Evolutionary conservation across 2,329 filamentous ascomycete species (phyloP).

Genomic region (Teratosphaeria gauchensis): DNA sequence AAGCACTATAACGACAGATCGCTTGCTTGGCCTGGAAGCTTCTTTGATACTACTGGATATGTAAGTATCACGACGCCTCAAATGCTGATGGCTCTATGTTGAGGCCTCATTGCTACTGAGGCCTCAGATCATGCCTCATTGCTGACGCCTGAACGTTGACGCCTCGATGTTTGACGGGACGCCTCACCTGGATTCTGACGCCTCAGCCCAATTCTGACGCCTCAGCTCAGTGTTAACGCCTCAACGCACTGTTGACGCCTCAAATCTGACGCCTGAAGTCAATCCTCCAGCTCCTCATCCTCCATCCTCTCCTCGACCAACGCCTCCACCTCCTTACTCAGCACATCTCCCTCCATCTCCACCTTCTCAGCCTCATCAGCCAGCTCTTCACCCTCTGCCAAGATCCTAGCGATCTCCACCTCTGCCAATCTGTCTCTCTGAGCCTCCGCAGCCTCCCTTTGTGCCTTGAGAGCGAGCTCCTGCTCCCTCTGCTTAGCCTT

Average conservation of each 20-base stretch:
- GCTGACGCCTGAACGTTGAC: background rate
- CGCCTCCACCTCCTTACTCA: constrained; percentile 1
- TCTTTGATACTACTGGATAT: background rate
- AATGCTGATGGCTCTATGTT: background rate
- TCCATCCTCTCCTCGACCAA: background rate
- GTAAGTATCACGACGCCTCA: background rate
- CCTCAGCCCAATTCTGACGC: background rate
- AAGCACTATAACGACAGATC: background rate
- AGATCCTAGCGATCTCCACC: background rate
- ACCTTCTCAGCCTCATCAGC: background rate
- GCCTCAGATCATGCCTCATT: background rate
- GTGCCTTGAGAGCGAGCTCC: background rate
- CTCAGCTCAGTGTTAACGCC: background rate
- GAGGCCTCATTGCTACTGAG: too few relatives aligned
- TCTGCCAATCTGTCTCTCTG: background rate
- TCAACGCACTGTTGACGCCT: background rate
- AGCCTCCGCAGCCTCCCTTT: background rate
- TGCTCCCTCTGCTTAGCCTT: background rate
- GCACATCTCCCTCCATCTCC: background rate
- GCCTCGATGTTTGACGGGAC: too few relatives aligned
- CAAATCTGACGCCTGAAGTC: background rate
- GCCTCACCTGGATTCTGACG: background rate
- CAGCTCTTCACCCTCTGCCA: background rate
- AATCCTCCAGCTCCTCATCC: constrained; percentile 11
- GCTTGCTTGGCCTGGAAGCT: background rate